Base-by-base conservation (phyloP, 1,284 basidiomycete species). In the Ceratobasidium sp. region DNA sequence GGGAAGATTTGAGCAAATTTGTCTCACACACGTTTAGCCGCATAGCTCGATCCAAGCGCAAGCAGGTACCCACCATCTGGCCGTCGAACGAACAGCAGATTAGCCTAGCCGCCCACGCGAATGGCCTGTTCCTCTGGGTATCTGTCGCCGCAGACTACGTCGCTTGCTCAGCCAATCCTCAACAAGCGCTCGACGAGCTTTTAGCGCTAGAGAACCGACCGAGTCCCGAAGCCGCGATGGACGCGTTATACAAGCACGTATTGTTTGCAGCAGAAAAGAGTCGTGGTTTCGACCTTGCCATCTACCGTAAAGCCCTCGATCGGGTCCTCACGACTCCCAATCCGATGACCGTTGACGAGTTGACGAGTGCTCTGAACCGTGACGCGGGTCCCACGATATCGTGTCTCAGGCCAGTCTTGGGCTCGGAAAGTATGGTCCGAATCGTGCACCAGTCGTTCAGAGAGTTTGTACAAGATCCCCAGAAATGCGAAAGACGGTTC, bases 401-500 rank as follows among this genome's bases (percentile, higher is more conserved):
- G 12, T 38, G 29, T 34, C 25, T 64, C 5, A 22, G 29, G 29
- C 27, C 52, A 47, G 45, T 22, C n/a, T 32, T 54, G 52, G 8
- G 45, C 34, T 20, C n/a, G 17, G 47, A 50, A 7, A 32, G 47
- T 17, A 20, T 64, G 15, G 60, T 64, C 8, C 47, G 60, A 12
- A 20, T 64, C 35, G 34, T 47, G 29, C 60, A 64, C 22, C 60
- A 52, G 34, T 64, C 60, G 2, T 64, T 64, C 17, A 17, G 60
- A 42, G 47, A 52, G 17, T 64, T 38, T 22, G 47, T 64, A 4
- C 45, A 35, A 10, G 31, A 40, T 40, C 4, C 29, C 1, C 47
- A 64, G n/a, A 64, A 64, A 29, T 64, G 60, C 49, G 60, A 64
- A 17, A 20, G 47, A 4, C 38, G 49, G 25, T 64, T 64, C 15